Evolutionary conservation across 768 basidiomycete genomes (phyloP).

Genomic region (Tylopilus vinaceipallidus): DNA sequence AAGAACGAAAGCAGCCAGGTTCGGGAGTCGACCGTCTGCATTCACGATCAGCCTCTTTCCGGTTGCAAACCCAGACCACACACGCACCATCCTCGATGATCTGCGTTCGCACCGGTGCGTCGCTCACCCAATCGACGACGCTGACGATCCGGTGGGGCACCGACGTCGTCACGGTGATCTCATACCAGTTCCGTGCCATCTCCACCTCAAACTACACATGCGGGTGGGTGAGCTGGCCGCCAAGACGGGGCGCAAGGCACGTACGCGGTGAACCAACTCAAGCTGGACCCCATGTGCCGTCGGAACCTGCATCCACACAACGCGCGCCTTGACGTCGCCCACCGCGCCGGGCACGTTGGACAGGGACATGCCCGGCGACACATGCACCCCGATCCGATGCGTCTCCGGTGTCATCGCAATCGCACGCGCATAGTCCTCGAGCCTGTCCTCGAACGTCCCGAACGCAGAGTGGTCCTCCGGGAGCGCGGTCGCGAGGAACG

Average conservation of each 20-base stretch:
- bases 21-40: constrained; percentile 22
- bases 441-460: constrained; percentile 47
- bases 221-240: not conserved
- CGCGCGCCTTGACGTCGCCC: constrained; percentile 73
- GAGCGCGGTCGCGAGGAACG: constrained; percentile 78
- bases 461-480: constrained; percentile 42
- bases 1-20: constrained; percentile 23
- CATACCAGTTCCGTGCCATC: constrained; percentile 96
- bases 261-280: constrained; percentile 57
- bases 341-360: constrained; percentile 67
- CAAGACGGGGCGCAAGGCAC: not conserved
- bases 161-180: constrained; percentile 74
- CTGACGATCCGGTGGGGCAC: constrained; percentile 77
- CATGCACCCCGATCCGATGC: constrained; percentile 47
- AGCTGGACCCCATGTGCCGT: constrained; percentile 57
- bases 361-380: constrained; percentile 34
- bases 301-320: constrained; percentile 84
- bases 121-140: constrained; percentile 93
- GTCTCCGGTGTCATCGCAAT: constrained; percentile 45
- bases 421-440: constrained; percentile 46
- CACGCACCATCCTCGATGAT: constrained; percentile 14
- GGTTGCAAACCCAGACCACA: no score
- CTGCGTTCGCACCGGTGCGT: constrained; percentile 48
- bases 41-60: no score
- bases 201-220: constrained; percentile 74